Conservation (phyloP, 2,329 filamentous ascomycete genomes). For the Aspergillus puulaauensis region DNA sequence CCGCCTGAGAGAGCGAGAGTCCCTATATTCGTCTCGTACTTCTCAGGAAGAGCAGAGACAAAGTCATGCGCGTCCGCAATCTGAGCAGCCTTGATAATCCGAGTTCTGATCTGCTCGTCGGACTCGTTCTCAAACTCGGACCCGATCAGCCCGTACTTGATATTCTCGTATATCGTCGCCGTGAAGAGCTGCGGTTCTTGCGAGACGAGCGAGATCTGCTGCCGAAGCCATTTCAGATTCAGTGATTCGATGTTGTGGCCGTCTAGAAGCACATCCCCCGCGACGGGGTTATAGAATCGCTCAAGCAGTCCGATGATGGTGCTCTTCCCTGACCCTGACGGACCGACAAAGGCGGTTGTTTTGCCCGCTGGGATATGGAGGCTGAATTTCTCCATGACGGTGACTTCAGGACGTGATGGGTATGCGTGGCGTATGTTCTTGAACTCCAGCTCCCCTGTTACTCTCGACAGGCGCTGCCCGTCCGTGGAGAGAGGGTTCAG, state of each 20-base stretch:
- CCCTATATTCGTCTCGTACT: slow-evolving; percentile 19
- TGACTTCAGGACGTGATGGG: slow-evolving; percentile 45
- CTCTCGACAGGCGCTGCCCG: slow-evolving; percentile 23
- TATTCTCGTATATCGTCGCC: slow-evolving; percentile 80
- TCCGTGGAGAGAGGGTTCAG: slow-evolving; percentile 36
- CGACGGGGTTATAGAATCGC: slow-evolving; percentile 58
- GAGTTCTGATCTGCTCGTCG: slow-evolving; percentile 49
- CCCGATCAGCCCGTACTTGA: slow-evolving; percentile 59
- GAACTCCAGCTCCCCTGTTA: slow-evolving; percentile 38
- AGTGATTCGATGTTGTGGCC: slow-evolving; percentile 71
- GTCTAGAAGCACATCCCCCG: slow-evolving; percentile 60
- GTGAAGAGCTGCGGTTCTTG: slow-evolving; percentile 84
- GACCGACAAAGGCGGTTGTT: slow-evolving; percentile 58
- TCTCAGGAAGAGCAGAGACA: slow-evolving; percentile 69
- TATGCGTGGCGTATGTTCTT: slow-evolving; percentile 49
- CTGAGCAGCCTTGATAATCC: slow-evolving; percentile 20
- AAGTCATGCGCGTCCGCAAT: slow-evolving; percentile 72
- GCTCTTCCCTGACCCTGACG: slow-evolving; percentile 46
- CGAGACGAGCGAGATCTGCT: slow-evolving; percentile 74
- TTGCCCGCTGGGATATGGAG: slow-evolving; percentile 48
- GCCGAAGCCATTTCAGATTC: slow-evolving; percentile 60
- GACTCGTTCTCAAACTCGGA: slow-evolving; percentile 64
- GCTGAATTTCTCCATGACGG: slow-evolving; percentile 45
- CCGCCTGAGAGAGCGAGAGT: slow-evolving; percentile 69
- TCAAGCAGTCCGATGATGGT: slow-evolving; percentile 53